A percentile compares a stretch with the other conserved stretches of the same genome.
phyloP scores from a whole-genome alignment of 306 rosid species.

The Glycyrrhiza uralensis region DNA sequence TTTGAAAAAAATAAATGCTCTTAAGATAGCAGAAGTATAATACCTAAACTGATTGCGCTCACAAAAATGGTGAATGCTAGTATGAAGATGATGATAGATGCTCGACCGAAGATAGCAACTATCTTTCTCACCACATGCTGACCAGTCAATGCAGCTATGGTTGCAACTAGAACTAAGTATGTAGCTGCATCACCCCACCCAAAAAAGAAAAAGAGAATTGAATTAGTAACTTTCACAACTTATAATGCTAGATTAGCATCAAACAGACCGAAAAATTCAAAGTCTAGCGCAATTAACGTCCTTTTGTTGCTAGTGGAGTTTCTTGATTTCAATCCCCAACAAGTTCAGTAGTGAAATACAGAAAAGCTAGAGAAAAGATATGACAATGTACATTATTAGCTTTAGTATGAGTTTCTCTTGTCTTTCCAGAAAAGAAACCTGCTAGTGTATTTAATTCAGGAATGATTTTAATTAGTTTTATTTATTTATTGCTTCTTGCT shows the following conservation, averaged over 20 bases:
- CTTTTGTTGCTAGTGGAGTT: no score
- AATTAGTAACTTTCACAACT: neutral
- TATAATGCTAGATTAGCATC: neutral
- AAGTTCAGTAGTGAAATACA: no score
- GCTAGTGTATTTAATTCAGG: no score
- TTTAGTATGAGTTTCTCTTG: no score
- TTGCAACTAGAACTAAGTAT: conserved; percentile 63
- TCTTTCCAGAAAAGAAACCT: no score
- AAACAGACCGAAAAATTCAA: neutral
- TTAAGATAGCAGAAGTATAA: neutral
- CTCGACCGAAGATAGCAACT: conserved; percentile 62
- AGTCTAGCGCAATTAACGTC: neutral
- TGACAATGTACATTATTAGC: no score
- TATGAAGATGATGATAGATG: conserved; percentile 76
- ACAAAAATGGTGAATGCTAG: conserved; percentile 69
- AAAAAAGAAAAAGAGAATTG: neutral
- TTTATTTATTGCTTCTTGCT: conserved; percentile 30
- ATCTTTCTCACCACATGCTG: conserved; percentile 77
- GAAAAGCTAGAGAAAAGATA: no score
- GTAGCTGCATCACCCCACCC: conserved; percentile 41
- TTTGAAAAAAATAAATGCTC: neutral
- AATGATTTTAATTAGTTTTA: no score
- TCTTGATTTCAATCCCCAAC: no score
- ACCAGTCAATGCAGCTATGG: conserved; percentile 70
- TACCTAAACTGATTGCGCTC: conserved; percentile 86